These are phyloP conservation scores for Globisporangium okanoganense DNA, from an alignment of 352 stramenopile species.

Conservation along the genomic window DNA sequence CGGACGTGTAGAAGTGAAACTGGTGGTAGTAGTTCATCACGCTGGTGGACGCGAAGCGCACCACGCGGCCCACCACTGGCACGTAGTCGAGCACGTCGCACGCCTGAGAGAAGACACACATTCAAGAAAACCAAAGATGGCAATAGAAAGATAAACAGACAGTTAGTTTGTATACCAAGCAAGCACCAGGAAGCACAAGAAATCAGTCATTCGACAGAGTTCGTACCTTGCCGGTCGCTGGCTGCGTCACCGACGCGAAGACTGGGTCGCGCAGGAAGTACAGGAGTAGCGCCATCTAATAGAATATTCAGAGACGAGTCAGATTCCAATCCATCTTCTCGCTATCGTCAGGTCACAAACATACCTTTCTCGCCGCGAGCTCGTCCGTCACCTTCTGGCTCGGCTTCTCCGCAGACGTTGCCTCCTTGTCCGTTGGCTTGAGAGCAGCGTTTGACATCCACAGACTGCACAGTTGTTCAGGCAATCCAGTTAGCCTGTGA, in stretches of 20 bases:
- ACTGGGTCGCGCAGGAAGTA: slow-evolving; percentile 83
- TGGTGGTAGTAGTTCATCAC: slow-evolving; percentile 85
- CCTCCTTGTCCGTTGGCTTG: slow-evolving; percentile 18
- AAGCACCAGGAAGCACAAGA: neutral
- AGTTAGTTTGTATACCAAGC: neutral
- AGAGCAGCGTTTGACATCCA: slow-evolving; percentile 51
- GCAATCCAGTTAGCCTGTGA: slow-evolving; percentile 8
- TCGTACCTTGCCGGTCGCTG: slow-evolving; percentile 54
- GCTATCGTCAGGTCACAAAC: neutral
- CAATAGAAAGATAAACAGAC: neutral
- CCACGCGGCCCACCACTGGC: slow-evolving; percentile 62
- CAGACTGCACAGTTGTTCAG: slow-evolving; percentile 26
- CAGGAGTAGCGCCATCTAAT: slow-evolving; percentile 80
- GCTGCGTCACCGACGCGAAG: slow-evolving; percentile 66
- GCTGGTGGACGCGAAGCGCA: slow-evolving; percentile 64
- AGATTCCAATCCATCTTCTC: neutral
- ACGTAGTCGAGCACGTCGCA: slow-evolving; percentile 61
- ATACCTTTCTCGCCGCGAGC: slow-evolving; percentile 60
- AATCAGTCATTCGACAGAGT: neutral
- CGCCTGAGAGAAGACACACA: slow-evolving; percentile 25
- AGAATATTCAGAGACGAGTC: neutral
- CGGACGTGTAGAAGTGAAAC: slow-evolving; percentile 87
- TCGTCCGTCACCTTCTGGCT: slow-evolving; percentile 52
- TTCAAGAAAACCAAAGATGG: neutral
- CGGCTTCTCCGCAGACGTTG: slow-evolving; percentile 21